Evolutionary conservation across 805 yeast species (phyloP).

Genomic region (Myxozyma sirexii): DNA sequence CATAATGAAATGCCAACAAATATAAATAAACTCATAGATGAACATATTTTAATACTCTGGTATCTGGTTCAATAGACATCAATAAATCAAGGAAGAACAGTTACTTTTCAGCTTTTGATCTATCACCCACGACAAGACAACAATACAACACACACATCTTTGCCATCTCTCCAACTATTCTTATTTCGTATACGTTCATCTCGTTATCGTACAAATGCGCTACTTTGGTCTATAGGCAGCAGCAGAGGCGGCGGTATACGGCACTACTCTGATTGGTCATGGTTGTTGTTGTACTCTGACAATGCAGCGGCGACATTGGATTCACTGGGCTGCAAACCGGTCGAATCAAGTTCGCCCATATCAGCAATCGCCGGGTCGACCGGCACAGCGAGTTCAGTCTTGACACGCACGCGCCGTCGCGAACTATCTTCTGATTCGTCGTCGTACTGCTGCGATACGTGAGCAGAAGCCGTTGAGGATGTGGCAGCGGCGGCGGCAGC

Average conservation of each 20-base stretch:
- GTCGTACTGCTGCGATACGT: background rate
- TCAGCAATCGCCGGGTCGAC: conserved; percentile 4
- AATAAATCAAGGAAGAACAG: too few relatives aligned
- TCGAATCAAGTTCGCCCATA: background rate
- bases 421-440: conserved; percentile 1
- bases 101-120: too few relatives aligned
- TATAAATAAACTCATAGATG: too few relatives aligned
- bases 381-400: conserved; percentile 10
- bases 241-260: background rate
- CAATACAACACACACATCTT: too few relatives aligned
- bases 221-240: background rate
- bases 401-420: conserved; percentile 8
- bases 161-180: too few relatives aligned
- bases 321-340: conserved; percentile 15
- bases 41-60: too few relatives aligned
- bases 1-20: too few relatives aligned
- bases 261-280: background rate
- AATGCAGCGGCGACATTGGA: conserved; percentile 13
- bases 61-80: too few relatives aligned
- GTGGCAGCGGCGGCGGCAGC: conserved; percentile 10
- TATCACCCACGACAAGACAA: too few relatives aligned
- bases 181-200: too few relatives aligned
- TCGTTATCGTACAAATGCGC: too few relatives aligned
- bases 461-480: too few relatives aligned
- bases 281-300: background rate